Evolutionary conservation across 805 yeast species (phyloP).

Genomic region (Jamesozyma gamospora): DNA sequence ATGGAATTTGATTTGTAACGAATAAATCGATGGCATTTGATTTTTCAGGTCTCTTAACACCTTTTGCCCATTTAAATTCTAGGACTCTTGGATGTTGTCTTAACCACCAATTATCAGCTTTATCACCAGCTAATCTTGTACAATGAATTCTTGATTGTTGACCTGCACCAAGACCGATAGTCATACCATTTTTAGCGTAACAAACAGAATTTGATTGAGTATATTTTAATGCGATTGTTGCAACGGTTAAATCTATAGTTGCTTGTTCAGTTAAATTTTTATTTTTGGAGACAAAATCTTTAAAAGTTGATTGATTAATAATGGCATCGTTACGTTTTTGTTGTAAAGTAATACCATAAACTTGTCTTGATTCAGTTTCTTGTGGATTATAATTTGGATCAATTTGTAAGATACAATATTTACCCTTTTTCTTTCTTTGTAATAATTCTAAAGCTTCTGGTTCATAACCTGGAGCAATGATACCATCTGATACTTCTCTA

Average conservation of each 20-base stretch:
- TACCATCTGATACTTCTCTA: constrained; percentile 96
- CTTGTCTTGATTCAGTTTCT: constrained; percentile 77
- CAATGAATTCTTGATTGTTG: constrained; percentile 98
- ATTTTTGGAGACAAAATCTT: constrained; percentile 81
- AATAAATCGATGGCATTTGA: constrained; percentile 92
- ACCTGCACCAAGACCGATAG: constrained; percentile 97
- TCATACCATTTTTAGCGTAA: constrained; percentile 98
- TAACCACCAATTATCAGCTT: constrained; percentile 99
- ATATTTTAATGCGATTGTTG: constrained; percentile 92
- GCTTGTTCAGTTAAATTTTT: constrained; percentile 87
- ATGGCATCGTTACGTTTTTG: constrained; percentile 97
- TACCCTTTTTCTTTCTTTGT: constrained; percentile 89
- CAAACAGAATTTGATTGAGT: constrained; percentile 99
- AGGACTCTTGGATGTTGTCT: constrained; percentile 95
- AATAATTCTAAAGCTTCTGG: constrained; percentile 85
- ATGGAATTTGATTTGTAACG: constrained; percentile 87
- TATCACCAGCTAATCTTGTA: constrained; percentile 97
- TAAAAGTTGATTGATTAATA: constrained; percentile 79
- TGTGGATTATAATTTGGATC: constrained; percentile 89
- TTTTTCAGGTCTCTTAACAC: constrained; percentile 96
- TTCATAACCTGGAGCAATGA: constrained; percentile 93
- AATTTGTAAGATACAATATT: constrained; percentile 89
- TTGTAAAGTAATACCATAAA: constrained; percentile 86
- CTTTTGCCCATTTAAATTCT: constrained; percentile 94
- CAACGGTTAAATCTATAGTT: constrained; percentile 82